Evolutionary conservation across 441 rosid species (phyloP).

Genomic region (Gossypium schwendimanii): DNA sequence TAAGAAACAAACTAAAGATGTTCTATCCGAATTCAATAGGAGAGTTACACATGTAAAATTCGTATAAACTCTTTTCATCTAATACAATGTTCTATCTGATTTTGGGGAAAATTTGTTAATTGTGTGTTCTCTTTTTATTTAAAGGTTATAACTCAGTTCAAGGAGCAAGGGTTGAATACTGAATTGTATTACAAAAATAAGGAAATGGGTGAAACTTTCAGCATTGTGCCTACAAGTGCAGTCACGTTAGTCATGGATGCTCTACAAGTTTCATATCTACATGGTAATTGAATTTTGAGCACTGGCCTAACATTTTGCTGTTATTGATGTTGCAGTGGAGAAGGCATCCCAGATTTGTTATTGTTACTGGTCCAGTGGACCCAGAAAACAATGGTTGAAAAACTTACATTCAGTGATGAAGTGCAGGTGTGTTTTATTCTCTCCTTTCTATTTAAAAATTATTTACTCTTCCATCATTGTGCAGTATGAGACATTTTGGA

Average conservation of each 20-base stretch:
- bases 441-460: neutral
- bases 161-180: conserved; percentile 92
- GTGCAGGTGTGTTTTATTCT: conserved; percentile 51
- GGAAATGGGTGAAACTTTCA: conserved; percentile 79
- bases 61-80: conserved; percentile 3
- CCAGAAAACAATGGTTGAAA: conserved; percentile 93
- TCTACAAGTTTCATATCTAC: neutral
- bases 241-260: conserved; percentile 37
- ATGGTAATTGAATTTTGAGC: conserved; percentile 8
- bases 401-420: conserved; percentile 76
- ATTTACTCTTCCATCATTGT: neutral
- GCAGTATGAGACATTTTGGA: conserved; percentile 15
- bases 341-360: conserved; percentile 85
- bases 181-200: conserved; percentile 83
- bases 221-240: conserved; percentile 95
- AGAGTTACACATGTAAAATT: conserved; percentile 50
- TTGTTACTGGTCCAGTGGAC: conserved; percentile 83
- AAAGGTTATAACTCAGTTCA: conserved; percentile 69
- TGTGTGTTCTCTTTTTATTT: conserved; percentile 1
- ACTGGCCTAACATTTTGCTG: neutral
- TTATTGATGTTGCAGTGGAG: conserved; percentile 53
- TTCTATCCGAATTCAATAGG: conserved; percentile 64
- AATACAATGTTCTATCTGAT: neutral
- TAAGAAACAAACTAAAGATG: conserved; percentile 75
- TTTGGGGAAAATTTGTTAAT: conserved; percentile 16